Conservation (phyloP, 805 yeast species). For the Phaffomyces thermotolerans region DNA sequence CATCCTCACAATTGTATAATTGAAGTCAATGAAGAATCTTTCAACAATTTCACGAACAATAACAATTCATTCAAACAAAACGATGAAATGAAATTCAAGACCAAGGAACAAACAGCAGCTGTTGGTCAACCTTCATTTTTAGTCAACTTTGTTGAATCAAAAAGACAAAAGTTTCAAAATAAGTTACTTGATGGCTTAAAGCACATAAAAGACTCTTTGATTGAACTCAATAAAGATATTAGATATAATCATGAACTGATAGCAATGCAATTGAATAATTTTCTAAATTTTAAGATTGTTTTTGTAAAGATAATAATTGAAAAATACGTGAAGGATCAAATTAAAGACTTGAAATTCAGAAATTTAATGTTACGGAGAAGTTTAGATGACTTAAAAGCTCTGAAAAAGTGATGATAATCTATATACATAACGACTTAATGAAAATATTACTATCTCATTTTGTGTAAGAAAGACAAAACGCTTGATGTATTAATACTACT, state of each 20-base stretch:
- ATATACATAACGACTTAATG: background rate
- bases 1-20: constrained; percentile 18
- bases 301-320: constrained; percentile 33
- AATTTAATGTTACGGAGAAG: constrained; percentile 18
- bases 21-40: constrained; percentile 21
- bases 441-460: too few species aligned
- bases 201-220: constrained; percentile 35
- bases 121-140: constrained; percentile 24
- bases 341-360: constrained; percentile 23
- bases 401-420: background rate
- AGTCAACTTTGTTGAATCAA: constrained; percentile 41
- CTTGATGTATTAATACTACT: too few species aligned
- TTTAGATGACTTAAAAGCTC: constrained; percentile 15
- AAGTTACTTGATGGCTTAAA: constrained; percentile 33
- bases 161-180: constrained; percentile 40
- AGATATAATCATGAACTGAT: constrained; percentile 50
- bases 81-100: constrained; percentile 3
- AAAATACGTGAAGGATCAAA: constrained; percentile 25
- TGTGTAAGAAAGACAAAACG: too few species aligned
- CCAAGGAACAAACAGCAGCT: background rate
- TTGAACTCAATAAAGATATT: constrained; percentile 39
- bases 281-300: constrained; percentile 41
- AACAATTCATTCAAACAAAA: constrained; percentile 13
- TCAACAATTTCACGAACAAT: constrained; percentile 16
- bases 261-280: constrained; percentile 58